A percentile compares a stretch with the other conserved stretches of the same genome.
Evolutionary conservation across 148 eudicot genomes (phyloP).

Genomic region (Drosera capensis): DNA sequence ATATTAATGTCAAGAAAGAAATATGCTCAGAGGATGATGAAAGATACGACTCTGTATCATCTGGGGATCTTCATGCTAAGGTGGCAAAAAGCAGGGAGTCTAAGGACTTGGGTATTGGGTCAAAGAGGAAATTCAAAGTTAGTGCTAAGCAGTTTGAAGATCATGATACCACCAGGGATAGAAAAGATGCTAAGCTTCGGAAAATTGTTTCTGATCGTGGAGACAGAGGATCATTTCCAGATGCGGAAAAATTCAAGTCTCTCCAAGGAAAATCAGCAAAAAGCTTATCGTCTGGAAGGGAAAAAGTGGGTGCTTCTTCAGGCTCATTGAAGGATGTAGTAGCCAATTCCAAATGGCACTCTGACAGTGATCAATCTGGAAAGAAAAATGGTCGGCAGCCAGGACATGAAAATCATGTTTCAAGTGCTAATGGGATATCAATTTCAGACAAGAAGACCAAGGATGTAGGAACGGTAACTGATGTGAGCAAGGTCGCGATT

Average conservation of each 20-base stretch:
- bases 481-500: slow-evolving; percentile 10
- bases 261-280: background rate
- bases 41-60: slow-evolving; percentile 12
- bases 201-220: too few species aligned
- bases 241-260: slow-evolving; percentile 4
- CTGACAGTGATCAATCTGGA: slow-evolving; percentile 9
- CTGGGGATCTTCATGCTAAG: slow-evolving; percentile 12
- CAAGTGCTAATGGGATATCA: slow-evolving; percentile 13
- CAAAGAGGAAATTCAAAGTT: too few species aligned
- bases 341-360: slow-evolving; percentile 7
- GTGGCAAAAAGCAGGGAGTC: too few species aligned
- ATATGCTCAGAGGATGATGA: slow-evolving; percentile 28
- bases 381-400: slow-evolving; percentile 12
- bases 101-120: too few species aligned
- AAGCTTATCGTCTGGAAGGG: background rate
- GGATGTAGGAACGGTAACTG: slow-evolving; percentile 13
- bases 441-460: slow-evolving; percentile 25
- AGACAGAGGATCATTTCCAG: too few species aligned
- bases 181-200: too few species aligned
- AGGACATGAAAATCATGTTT: slow-evolving; percentile 13
- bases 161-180: too few species aligned
- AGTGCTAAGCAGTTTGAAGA: too few species aligned
- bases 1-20: slow-evolving; percentile 16
- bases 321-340: background rate
- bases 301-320: too few species aligned